Conservation (phyloP, 1,139 yeast genomes). For the Schwanniomyces etchellsii region DNA sequence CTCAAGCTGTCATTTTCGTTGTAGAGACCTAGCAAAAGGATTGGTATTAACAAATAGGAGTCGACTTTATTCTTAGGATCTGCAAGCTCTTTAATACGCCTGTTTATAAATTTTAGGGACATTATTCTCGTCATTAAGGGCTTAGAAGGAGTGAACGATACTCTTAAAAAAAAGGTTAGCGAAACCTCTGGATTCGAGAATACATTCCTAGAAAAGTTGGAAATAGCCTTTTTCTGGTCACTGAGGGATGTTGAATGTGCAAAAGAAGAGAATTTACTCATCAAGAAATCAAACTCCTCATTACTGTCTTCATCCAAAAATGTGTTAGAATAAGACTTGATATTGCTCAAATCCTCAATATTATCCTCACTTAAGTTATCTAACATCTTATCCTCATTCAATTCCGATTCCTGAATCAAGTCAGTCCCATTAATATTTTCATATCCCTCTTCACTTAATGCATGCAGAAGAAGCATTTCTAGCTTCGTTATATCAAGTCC, state of each 20-base stretch:
- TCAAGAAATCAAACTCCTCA: conserved; percentile 38
- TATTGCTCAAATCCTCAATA: conserved; percentile 7
- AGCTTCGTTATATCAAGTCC: conserved; percentile 43
- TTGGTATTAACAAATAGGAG: conserved; percentile 32
- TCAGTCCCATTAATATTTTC: conserved; percentile 16
- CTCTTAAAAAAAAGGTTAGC: conserved; percentile 53
- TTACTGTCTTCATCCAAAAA: conserved; percentile 18
- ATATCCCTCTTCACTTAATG: conserved; percentile 26
- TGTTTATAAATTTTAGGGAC: conserved; percentile 36
- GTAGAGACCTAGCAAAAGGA: conserved; percentile 29
- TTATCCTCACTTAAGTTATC: conserved; percentile 3
- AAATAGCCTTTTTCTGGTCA: conserved; percentile 12
- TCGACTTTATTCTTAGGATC: conserved; percentile 11
- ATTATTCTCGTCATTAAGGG: conserved; percentile 52
- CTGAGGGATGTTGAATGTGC: conserved; percentile 15
- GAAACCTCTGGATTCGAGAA: conserved; percentile 30
- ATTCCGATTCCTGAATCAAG: conserved; percentile 2
- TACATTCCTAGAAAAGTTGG: conserved; percentile 15
- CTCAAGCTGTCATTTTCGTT: conserved; percentile 27
- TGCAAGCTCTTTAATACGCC: conserved; percentile 28
- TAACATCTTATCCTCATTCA: no score
- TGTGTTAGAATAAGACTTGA: conserved; percentile 32
- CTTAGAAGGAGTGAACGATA: conserved; percentile 48
- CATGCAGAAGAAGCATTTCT: conserved; percentile 65
- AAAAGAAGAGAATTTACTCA: conserved; percentile 31